A percentile compares a stretch with the other conserved stretches of the same genome.
Evolutionary conservation across 129 eudicot species (phyloP).

Genomic region (Ambrosia artemisiifolia): DNA sequence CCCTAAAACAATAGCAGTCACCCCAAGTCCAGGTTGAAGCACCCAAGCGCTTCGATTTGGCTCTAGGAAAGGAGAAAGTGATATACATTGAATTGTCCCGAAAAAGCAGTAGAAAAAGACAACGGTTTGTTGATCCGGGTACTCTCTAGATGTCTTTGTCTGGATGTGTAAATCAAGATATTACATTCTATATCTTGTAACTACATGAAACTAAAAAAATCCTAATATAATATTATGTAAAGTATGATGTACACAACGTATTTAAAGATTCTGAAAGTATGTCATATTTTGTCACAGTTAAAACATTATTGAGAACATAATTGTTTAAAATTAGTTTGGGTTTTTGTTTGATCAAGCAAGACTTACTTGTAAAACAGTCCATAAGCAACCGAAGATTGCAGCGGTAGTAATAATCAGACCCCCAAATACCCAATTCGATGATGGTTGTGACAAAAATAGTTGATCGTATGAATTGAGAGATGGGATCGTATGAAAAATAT

Average conservation of each 20-base stretch:
- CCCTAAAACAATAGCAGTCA: constrained; percentile 23
- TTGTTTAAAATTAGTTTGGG: too few relatives aligned
- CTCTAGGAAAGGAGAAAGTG: constrained; percentile 18
- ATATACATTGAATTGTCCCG: too few relatives aligned
- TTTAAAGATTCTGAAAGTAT: too few relatives aligned
- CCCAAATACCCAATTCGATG: constrained; percentile 25
- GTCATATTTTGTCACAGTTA: too few relatives aligned
- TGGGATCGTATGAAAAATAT: not conserved
- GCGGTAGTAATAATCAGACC: constrained; percentile 10
- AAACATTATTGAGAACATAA: not conserved
- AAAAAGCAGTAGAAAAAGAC: too few relatives aligned
- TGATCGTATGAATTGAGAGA: not conserved
- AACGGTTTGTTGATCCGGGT: too few relatives aligned
- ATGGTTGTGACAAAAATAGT: not conserved
- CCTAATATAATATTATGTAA: not conserved
- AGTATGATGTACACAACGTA: too few relatives aligned
- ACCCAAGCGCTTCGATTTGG: constrained; percentile 24
- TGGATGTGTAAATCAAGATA: not conserved
- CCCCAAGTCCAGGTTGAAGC: constrained; percentile 1
- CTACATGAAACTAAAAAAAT: too few relatives aligned
- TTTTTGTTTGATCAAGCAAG: too few relatives aligned
- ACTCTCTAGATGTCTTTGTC: not conserved
- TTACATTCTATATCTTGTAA: not conserved
- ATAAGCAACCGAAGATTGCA: not conserved
- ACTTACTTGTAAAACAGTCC: constrained; percentile 28